A percentile compares a stretch with the other conserved stretches of the same genome.
Evolutionary conservation across 768 basidiomycete species (phyloP).

Genomic region (Xanthoconium stramineum): DNA sequence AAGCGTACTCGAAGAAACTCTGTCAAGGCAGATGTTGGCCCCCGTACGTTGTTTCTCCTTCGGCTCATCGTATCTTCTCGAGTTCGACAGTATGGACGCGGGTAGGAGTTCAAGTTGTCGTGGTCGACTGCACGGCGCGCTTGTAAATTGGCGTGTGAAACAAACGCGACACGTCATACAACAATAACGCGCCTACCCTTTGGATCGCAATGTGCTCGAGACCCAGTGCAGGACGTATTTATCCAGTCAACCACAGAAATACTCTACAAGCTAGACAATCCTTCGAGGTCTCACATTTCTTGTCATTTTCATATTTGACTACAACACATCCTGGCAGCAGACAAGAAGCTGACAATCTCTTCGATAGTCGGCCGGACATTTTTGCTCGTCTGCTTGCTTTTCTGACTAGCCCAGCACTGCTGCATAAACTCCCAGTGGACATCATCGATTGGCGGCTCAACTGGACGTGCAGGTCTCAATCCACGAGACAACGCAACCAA

Average conservation of each 20-base stretch:
- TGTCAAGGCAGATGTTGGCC: slow-evolving; percentile 80
- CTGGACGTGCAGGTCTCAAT: slow-evolving; percentile 9
- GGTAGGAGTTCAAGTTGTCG: background rate
- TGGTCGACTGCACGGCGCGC: background rate
- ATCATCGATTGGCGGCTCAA: background rate
- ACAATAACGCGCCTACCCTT: slow-evolving; percentile 1
- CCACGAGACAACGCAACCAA: slow-evolving; percentile 17
- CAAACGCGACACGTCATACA: slow-evolving; percentile 15
- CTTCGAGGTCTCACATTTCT: background rate
- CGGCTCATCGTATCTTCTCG: slow-evolving; percentile 22
- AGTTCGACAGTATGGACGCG: background rate
- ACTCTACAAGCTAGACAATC: background rate
- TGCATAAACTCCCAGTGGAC: slow-evolving; percentile 20
- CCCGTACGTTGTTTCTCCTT: slow-evolving; percentile 59
- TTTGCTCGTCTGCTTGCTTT: background rate
- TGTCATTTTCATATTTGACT: background rate
- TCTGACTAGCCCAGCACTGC: slow-evolving; percentile 27
- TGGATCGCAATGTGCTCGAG: background rate
- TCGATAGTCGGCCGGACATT: slow-evolving; percentile 11
- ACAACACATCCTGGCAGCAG: background rate
- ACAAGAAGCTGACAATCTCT: slow-evolving; percentile 20
- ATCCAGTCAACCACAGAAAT: background rate
- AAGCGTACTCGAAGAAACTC: slow-evolving; percentile 69
- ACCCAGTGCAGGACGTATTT: no score
- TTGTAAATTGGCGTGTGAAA: slow-evolving; percentile 14